Base-by-base conservation (phyloP, 192 early-diverging fungal genomes). In the Podila epigama region DNA sequence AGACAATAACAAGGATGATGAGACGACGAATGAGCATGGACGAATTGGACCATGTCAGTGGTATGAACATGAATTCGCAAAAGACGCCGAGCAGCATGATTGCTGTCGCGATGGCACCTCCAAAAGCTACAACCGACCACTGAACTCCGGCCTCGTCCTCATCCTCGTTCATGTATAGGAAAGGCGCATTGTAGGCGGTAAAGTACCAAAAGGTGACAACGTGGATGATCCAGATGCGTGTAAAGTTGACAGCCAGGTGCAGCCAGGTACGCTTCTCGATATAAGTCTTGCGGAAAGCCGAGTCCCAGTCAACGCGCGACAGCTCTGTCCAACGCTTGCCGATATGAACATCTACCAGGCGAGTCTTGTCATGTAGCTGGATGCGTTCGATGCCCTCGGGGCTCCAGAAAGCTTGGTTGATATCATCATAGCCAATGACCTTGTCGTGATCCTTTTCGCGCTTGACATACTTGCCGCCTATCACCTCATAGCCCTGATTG, bases 141-240 rank as follows among this genome's bases (percentile, higher is more conserved):
- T 87, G 84, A 6, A 86, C 86, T 25, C 82, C 73, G 6, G 60
- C 62, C 28, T 81, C 85, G 27, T 80, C 64, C 16, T 75, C 75
- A n/a, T 77, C 68, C 53, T 84, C 77, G 27, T 72, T 66, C 58
- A 81, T 84, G 79, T 92, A 92, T 20, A 94, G 40, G 59, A 89
- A 90, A 37, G 87, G 84, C 13, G 88, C 87, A 52, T 90, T 88
- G 40, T 87, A 90, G 66, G 87, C 87, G 25, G 92, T 92, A 82
- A 92, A 94, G 81, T 92, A 92, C 85, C 88, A 94, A 73, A 90
- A 94, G 11, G 89, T 72, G 3, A 87, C 85, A 40, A 95, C 70
- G 68, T 95, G 92, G 73, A 95, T 90, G 60, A 95, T 90, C 93
- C 93, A 95, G 28, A 94, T 85, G 28, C 93, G 92, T 33, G 89